phyloP scores from a whole-genome alignment of 2,329 filamentous ascomycete species.

The Talaromyces sp. region DNA sequence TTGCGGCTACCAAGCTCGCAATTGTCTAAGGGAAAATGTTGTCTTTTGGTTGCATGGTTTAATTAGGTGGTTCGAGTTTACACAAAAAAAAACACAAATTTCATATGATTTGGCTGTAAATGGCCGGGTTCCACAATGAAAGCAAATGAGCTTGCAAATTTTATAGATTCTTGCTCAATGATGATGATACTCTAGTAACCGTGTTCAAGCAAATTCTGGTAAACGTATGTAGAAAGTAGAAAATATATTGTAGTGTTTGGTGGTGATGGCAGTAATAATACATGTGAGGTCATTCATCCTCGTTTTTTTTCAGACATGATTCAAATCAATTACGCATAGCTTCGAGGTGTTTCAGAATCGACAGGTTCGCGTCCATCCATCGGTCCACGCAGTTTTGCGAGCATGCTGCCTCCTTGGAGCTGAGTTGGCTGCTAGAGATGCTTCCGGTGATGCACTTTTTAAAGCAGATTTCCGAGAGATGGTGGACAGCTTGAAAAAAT shows the following conservation, averaged over 20 bases:
- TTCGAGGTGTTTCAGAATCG: slow-evolving; percentile 81
- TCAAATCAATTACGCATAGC: slow-evolving; percentile 44
- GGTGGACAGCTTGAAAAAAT: slow-evolving; percentile 51
- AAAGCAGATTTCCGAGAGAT: slow-evolving; percentile 76
- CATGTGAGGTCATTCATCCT: neutral
- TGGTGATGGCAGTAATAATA: neutral
- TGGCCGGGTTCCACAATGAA: slow-evolving; percentile 21
- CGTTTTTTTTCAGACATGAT: too few species aligned
- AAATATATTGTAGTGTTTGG: neutral
- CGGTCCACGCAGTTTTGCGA: slow-evolving; percentile 89
- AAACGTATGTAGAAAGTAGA: neutral
- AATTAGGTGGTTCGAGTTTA: slow-evolving; percentile 34
- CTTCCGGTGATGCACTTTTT: slow-evolving; percentile 79
- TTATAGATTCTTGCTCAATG: neutral
- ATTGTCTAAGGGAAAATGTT: slow-evolving; percentile 68
- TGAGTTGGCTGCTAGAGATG: slow-evolving; percentile 67
- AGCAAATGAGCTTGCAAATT: slow-evolving; percentile 15
- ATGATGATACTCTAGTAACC: slow-evolving; percentile 19
- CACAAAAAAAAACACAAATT: slow-evolving; percentile 34
- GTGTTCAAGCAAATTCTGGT: neutral
- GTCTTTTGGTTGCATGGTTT: slow-evolving; percentile 42
- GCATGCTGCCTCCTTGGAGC: slow-evolving; percentile 73
- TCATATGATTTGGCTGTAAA: slow-evolving; percentile 24
- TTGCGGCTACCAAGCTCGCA: slow-evolving; percentile 96
- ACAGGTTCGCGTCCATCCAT: slow-evolving; percentile 81